Evolutionary conservation across 192 early-diverging fungal genomes (phyloP), one percentile per base, ranked within the genome.

Genomic region (Tieghemiomyces parasiticus): DNA sequence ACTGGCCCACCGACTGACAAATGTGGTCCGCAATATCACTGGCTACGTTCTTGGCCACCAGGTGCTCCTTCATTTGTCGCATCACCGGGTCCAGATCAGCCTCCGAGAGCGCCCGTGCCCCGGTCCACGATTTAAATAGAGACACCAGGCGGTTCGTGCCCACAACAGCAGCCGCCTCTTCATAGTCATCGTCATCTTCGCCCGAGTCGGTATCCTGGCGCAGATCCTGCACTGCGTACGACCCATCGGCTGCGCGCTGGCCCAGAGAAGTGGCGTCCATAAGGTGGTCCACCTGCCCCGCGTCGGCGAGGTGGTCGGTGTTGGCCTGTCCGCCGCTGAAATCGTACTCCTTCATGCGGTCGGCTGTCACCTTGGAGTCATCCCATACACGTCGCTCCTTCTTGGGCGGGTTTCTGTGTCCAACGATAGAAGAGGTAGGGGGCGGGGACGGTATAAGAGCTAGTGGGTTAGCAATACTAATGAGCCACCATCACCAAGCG

Each of bases 11-110:
- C 31, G 88, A 84, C 47, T 84, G 79, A 65, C 88, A 92, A 8
- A 97, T 75, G 62, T 91, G 82, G 35, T 82, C 72, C 6, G 91
- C 82, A 51, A 93, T 88, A 63, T 93, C 86, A 0, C 85, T 78
- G 0, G 94, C 94, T 1, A 97, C 94, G 65, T 97, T 97, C 71
- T 94, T 93, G 66, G 79, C 80, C 46, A 93, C 80, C 60, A 97
- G 65, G 65, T 95, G 92, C 62, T 92, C 87, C 62, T 86, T 87
- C 87, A 97, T 92, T 62, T 83, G 89, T 32, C 76, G 72, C 75
- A 97, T 78, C 6, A 85, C 79, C n/a, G 87, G 88, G 3, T 80
- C 82, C 47, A 97, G 71, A 33, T 77, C 74, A 28, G 83, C 80
- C 14, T 73, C 73, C 19, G 79, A 84, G 62, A 97, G 78, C 59